Base-by-base conservation (phyloP, 2,329 filamentous ascomycete species). In the Neopestalotiopsis sp. region DNA sequence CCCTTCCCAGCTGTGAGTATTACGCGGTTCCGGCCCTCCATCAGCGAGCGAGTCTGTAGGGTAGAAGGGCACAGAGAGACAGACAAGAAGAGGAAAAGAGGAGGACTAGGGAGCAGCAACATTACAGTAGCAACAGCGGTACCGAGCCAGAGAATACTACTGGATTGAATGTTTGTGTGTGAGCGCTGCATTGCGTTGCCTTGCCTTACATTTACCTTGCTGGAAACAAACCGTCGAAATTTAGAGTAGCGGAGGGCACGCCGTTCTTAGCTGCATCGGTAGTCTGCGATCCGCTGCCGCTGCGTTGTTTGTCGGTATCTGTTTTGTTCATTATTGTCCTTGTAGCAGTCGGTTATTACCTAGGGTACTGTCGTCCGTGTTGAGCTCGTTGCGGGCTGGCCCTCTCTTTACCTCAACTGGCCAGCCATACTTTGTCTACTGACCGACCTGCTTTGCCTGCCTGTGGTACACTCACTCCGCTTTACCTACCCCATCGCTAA, bases 21-120 rank as follows among this genome's bases (percentile, higher is more conserved):
- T 64, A 40, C 61, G 34, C 40, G 61, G 40, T 64, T 64, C 64
- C 45, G 45, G 53, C 64, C 45, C 64, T 66, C 64, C 64, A 66
- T 57, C 49, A 57, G 20, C 30, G 24, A 28, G 28, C 10, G 6
- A 6, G 10, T 38, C 34, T 38, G 24, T 14, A 30, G 13, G 30
- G 24, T 58, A 34, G 57, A 38, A 3, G 34, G 34, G 10, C 34
- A 38, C 34, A 38, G 34, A 38, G 34, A 28, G 24, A 28, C 24
- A 4, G 24, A 12, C 56, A 32, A 32, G 56, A 63, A 63, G 61
- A 49, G n/a, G 38, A n/a, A 32, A 38, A 64, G 59, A n/a, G 38
- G 30, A 40, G 28, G 30, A 32, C 17, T 24, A 1, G 7, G 13
- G 30, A 64, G 40, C 17, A 53, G 45, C 45, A 28, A 28, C 24